Base-by-base conservation (phyloP, 306 rosid genomes). In the Casuarina equisetifolia region DNA sequence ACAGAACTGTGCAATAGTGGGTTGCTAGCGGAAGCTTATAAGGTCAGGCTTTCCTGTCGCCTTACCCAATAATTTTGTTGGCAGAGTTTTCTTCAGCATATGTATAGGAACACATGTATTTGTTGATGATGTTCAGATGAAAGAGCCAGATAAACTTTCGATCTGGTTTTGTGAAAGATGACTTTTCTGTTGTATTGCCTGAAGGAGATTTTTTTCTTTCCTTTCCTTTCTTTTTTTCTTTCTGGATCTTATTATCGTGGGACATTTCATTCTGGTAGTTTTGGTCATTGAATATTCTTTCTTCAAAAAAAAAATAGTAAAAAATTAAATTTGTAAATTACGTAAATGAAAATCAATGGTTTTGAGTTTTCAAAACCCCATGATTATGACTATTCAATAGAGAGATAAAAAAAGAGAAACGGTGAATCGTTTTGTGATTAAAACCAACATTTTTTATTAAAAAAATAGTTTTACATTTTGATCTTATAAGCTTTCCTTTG, bases 71-170 rank as follows among this genome's bases (percentile, higher is more conserved):
- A 16, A 7, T 40, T 67, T 67, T 67, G 71, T 40, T 9, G 48
- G 64, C 74, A 38, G 54, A 70, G 48, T 74, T 74, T 64, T 73
- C 80, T 71, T 83, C 82, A 75, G 70, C 88, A 73, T 70, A 79
- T 52, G 78, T 69, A 82, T 87, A 82, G 69, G 91, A 88, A 87
- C 85, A 77, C 82, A 25, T 25, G 91, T 77, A 83, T 85, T 83
- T 86, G 72, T 62, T 25, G 32, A 25, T 77, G 79, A 83, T 91
- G 92, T 90, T 88, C 87, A 90, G 87, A 89, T 80, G 81, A 79
- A 72, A 79, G 83, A 74, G 87, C 73, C 73, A 82, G 88, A 91
- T 83, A 87, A 91, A 83, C 89, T 25, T 73, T 69, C 81, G 84
- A 76, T 78, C 81, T 83, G 77, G 78, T 78, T 76, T 76, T 76